Evolutionary conservation across 805 yeast species (phyloP).

Genomic region (Brettanomyces sp.): DNA sequence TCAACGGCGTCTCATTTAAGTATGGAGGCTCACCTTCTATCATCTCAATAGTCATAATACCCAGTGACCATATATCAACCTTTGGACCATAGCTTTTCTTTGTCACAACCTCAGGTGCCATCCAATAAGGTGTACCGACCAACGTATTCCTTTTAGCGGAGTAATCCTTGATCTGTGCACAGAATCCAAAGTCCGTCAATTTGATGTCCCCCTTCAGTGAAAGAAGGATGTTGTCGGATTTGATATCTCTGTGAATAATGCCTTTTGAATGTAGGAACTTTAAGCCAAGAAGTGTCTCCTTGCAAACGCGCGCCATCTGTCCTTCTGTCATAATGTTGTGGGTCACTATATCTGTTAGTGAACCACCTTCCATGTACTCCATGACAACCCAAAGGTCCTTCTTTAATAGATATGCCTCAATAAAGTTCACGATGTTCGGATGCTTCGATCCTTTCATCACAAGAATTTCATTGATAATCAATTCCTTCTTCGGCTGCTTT

Average conservation of each 20-base stretch:
- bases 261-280: conserved; percentile 85
- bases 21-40: conserved; percentile 83
- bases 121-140: conserved; percentile 89
- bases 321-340: conserved; percentile 83
- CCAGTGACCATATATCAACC: conserved; percentile 77
- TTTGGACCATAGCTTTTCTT: conserved; percentile 76
- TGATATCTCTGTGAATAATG: conserved; percentile 92
- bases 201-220: conserved; percentile 83
- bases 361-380: conserved; percentile 99
- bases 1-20: conserved; percentile 68
- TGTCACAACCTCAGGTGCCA: conserved; percentile 82
- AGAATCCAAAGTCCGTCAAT: conserved; percentile 74
- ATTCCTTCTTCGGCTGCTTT: conserved; percentile 90
- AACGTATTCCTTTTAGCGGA: conserved; percentile 69
- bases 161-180: conserved; percentile 71
- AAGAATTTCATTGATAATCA: conserved; percentile 87
- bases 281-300: conserved; percentile 82
- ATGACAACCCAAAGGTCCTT: conserved; percentile 93
- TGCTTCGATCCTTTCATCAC: conserved; percentile 93
- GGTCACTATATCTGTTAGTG: conserved; percentile 89
- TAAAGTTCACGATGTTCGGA: conserved; percentile 86
- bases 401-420: conserved; percentile 70
- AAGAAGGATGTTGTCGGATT: conserved; percentile 84
- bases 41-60: conserved; percentile 83
- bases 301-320: conserved; percentile 90